Evolutionary conservation across 441 rosid genomes (phyloP).

Genomic region (Euphorbia corollata): DNA sequence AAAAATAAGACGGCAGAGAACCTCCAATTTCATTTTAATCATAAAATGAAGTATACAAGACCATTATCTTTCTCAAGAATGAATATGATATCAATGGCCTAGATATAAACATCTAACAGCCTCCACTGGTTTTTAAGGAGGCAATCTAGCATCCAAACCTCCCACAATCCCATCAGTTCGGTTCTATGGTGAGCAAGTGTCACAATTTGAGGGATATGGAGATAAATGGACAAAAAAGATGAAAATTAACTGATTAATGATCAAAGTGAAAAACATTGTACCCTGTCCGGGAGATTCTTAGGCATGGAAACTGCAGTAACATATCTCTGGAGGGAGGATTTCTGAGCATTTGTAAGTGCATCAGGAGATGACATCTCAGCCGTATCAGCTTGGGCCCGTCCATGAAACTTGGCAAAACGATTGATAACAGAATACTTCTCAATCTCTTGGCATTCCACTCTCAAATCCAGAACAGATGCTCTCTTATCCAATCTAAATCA

Average conservation of each 20-base stretch:
- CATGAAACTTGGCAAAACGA: slow-evolving; percentile 85
- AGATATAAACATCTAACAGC: slow-evolving; percentile 27
- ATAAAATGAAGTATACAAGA: slow-evolving; percentile 29
- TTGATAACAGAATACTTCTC: slow-evolving; percentile 76
- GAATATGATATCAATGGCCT: slow-evolving; percentile 32
- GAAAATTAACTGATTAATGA: slow-evolving; percentile 35
- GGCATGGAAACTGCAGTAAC: slow-evolving; percentile 75
- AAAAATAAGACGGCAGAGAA: slow-evolving; percentile 19
- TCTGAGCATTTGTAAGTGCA: slow-evolving; percentile 31
- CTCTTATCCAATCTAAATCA: slow-evolving; percentile 62
- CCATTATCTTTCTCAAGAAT: slow-evolving; percentile 32
- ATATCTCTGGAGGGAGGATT: slow-evolving; percentile 62
- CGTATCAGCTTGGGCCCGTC: slow-evolving; percentile 45
- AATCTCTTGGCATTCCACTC: slow-evolving; percentile 73
- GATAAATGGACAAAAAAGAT: slow-evolving; percentile 26
- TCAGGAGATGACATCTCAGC: slow-evolving; percentile 37
- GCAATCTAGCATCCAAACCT: slow-evolving; percentile 23
- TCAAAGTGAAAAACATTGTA: slow-evolving; percentile 82
- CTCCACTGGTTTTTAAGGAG: slow-evolving; percentile 27
- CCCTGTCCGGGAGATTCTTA: slow-evolving; percentile 70
- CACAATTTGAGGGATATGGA: slow-evolving; percentile 24
- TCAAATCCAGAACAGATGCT: slow-evolving; percentile 52
- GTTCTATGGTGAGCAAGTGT: slow-evolving; percentile 24
- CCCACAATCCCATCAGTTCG: slow-evolving; percentile 27
- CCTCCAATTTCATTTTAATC: slow-evolving; percentile 28